A percentile compares a stretch with the other conserved stretches of the same genome.
Evolutionary conservation across 1,284 basidiomycete species (phyloP).

Genomic region (Caloboletus firmus): DNA sequence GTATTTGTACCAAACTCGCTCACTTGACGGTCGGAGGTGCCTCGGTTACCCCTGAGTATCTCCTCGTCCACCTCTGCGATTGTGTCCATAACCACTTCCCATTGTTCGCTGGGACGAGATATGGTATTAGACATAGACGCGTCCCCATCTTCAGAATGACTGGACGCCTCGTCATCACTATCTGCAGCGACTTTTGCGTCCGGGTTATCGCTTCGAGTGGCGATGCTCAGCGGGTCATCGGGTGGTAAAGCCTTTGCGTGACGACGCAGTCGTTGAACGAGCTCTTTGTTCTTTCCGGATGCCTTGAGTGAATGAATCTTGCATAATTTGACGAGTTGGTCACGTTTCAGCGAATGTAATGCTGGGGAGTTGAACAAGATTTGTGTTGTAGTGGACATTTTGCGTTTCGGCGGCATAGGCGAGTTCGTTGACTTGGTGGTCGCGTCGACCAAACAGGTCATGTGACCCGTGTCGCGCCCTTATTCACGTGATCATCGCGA

Average conservation of each 20-base stretch:
- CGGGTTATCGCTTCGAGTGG: conserved; percentile 45
- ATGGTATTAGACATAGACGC: conserved; percentile 21
- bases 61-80: conserved; percentile 63
- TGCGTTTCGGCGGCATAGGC: not conserved
- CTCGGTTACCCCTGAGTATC: conserved; percentile 31
- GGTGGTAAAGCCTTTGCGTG: conserved; percentile 61
- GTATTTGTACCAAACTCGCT: conserved; percentile 66
- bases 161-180: conserved; percentile 36
- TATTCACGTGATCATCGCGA: conserved; percentile 19
- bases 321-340: conserved; percentile 78
- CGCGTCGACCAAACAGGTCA: conserved; percentile 15
- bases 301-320: conserved; percentile 77
- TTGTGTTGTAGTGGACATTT: conserved; percentile 66
- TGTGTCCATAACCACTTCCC: conserved; percentile 76
- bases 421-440: conserved; percentile 15
- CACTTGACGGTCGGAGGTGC: conserved; percentile 31
- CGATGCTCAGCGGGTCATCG: conserved; percentile 51
- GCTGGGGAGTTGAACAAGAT: conserved; percentile 81
- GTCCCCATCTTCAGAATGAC: conserved; percentile 21
- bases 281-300: conserved; percentile 70
- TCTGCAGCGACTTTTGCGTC: conserved; percentile 22
- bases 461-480: conserved; percentile 13
- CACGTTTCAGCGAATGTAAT: conserved; percentile 72
- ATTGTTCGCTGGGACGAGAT: conserved; percentile 66
- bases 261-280: conserved; percentile 63